Conservation (phyloP, 2,329 filamentous ascomycete genomes). For the Verticillium nonalfalfae region DNA sequence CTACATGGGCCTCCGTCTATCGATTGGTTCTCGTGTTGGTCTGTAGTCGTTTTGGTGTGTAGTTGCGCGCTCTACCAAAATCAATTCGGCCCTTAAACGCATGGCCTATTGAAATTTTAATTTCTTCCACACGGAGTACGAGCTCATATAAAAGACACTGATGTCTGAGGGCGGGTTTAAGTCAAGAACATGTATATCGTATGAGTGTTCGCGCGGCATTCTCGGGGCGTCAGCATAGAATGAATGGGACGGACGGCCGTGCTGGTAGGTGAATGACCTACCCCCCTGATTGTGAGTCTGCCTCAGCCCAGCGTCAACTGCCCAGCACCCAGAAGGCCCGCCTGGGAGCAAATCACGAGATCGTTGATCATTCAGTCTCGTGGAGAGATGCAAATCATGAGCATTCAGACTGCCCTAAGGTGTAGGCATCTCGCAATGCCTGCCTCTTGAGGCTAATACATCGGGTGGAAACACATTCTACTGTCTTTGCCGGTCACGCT, state of each 20-base stretch:
- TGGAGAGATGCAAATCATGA: no score
- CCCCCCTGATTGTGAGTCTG: background rate
- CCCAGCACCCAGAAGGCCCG: no score
- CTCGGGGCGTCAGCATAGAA: background rate
- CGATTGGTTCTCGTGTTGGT: no score
- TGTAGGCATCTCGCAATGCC: no score
- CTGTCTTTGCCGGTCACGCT: background rate
- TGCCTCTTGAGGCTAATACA: no score
- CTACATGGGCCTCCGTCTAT: no score
- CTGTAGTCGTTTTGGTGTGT: background rate
- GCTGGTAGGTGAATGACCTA: background rate
- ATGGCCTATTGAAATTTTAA: background rate
- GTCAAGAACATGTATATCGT: background rate
- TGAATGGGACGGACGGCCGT: background rate
- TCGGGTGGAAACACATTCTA: background rate
- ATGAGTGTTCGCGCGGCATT: background rate
- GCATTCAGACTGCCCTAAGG: no score
- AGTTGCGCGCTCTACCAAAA: background rate
- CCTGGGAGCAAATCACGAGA: no score
- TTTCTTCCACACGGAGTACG: background rate
- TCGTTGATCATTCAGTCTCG: no score
- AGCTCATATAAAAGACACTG: background rate
- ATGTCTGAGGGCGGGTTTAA: background rate
- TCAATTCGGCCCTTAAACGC: background rate
- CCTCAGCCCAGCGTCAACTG: no score